Percentiles rank a stretch among this genome's conserved stretches.
Conservation (phyloP, 768 basidiomycete genomes). For the Serpula lacrymans region DNA sequence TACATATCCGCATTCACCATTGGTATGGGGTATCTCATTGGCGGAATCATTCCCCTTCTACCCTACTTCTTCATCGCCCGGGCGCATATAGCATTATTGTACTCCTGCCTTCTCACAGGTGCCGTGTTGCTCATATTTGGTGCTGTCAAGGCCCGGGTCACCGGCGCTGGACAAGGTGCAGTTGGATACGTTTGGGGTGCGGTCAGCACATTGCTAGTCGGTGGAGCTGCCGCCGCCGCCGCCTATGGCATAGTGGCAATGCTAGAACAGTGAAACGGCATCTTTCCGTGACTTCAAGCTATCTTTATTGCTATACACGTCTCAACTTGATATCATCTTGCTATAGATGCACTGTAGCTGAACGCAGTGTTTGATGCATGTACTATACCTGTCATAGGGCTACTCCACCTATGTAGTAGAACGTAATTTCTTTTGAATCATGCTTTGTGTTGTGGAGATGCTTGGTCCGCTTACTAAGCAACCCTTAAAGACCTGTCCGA, state of each 20-base stretch:
- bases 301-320: too few species aligned
- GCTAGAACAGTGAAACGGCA: too few species aligned
- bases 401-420: too few species aligned
- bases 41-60: conserved; percentile 88
- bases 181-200: conserved; percentile 86
- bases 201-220: conserved; percentile 81
- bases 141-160: conserved; percentile 83
- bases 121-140: conserved; percentile 87
- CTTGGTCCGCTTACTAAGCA: too few species aligned
- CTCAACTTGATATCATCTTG: too few species aligned
- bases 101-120: conserved; percentile 79
- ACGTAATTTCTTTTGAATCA: too few species aligned
- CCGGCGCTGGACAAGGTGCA: conserved; percentile 66
- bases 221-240: conserved; percentile 83
- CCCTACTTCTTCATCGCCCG: conserved; percentile 86
- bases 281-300: too few species aligned
- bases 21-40: conserved; percentile 89
- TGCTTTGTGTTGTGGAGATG: too few species aligned
- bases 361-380: too few species aligned
- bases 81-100: conserved; percentile 67
- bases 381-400: too few species aligned
- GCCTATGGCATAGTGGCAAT: conserved; percentile 57
- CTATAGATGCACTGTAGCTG: too few species aligned
- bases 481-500: too few species aligned
- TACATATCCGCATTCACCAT: conserved; percentile 94